Conservation (phyloP, 1,284 basidiomycete species). For the Apiotrichum sp. region DNA sequence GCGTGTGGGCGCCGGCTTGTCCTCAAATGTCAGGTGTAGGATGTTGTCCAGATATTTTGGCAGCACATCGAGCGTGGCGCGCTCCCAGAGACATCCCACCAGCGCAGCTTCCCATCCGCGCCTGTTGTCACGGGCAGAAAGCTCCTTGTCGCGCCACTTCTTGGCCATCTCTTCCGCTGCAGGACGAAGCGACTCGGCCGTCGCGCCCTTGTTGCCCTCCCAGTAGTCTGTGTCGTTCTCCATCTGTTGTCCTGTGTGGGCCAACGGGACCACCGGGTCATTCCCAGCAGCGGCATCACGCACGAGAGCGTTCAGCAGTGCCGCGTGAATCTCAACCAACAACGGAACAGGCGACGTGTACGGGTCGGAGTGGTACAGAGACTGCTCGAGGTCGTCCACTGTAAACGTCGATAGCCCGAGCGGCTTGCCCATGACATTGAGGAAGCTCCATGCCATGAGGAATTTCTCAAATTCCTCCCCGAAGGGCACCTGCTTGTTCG, state of each 20-base stretch:
- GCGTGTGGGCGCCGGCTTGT: conserved; percentile 41
- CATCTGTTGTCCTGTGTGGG: conserved; percentile 22
- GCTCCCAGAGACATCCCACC: conserved; percentile 83
- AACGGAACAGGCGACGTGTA: conserved; percentile 65
- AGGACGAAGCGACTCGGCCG: conserved; percentile 39
- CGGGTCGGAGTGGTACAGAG: conserved; percentile 66
- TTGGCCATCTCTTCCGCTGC: conserved; percentile 26
- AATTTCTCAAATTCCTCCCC: conserved; percentile 76
- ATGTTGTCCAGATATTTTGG: conserved; percentile 69
- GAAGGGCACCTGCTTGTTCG: conserved; percentile 64
- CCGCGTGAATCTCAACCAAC: conserved; percentile 80
- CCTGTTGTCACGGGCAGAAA: conserved; percentile 33
- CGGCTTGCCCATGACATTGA: conserved; percentile 87
- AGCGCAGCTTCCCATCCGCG: conserved; percentile 70
- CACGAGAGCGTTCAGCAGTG: conserved; percentile 74
- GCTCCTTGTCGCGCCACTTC: conserved; percentile 34
- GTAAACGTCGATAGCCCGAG: conserved; percentile 84
- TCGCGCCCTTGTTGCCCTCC: conserved; percentile 45
- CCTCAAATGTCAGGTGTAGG: conserved; percentile 63
- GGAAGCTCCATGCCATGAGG: conserved; percentile 84
- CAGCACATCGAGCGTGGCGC: conserved; percentile 67
- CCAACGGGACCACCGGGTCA: conserved; percentile 29
- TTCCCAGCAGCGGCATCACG: conserved; percentile 56
- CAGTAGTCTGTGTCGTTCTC: conserved; percentile 43
- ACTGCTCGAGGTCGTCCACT: conserved; percentile 86